These are phyloP conservation scores for Talaromyces liani DNA, from an alignment of 495 filamentous ascomycete species.

Conservation along the genomic window DNA sequence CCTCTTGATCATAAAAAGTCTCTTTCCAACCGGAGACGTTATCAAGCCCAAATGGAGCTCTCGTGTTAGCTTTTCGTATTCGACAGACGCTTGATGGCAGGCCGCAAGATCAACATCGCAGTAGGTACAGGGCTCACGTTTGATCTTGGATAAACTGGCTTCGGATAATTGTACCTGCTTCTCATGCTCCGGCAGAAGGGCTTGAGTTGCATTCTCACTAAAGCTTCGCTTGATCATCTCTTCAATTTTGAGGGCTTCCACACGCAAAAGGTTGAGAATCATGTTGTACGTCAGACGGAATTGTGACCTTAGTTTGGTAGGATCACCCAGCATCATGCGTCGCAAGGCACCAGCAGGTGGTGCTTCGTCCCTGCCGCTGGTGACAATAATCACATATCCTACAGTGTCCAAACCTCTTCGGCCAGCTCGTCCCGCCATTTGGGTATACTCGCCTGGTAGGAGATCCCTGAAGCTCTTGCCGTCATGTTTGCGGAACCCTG, in stretches of 20 bases:
- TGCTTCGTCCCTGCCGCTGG: slow-evolving; percentile 75
- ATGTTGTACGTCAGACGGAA: slow-evolving; percentile 98
- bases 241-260: slow-evolving; percentile 96
- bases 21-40: slow-evolving; percentile 67
- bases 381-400: slow-evolving; percentile 88
- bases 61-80: slow-evolving; percentile 62
- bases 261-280: slow-evolving; percentile 92
- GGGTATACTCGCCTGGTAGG: slow-evolving; percentile 91
- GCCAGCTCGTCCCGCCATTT: slow-evolving; percentile 95
- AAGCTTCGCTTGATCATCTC: slow-evolving; percentile 99
- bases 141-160: slow-evolving; percentile 81
- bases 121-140: slow-evolving; percentile 71
- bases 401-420: slow-evolving; percentile 87
- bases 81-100: slow-evolving; percentile 74
- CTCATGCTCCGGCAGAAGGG: slow-evolving; percentile 88
- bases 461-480: slow-evolving; percentile 86
- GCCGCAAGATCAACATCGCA: slow-evolving; percentile 73
- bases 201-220: slow-evolving; percentile 97
- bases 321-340: slow-evolving; percentile 93
- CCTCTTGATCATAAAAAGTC: slow-evolving; percentile 64
- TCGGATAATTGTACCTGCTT: slow-evolving; percentile 90
- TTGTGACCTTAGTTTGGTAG: slow-evolving; percentile 90
- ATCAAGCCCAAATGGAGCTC: slow-evolving; percentile 68
- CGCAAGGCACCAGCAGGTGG: slow-evolving; percentile 73
- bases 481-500: slow-evolving; percentile 93